phyloP scores from a whole-genome alignment of 2,329 filamentous ascomycete species.

The Fusarium tricinctum region DNA sequence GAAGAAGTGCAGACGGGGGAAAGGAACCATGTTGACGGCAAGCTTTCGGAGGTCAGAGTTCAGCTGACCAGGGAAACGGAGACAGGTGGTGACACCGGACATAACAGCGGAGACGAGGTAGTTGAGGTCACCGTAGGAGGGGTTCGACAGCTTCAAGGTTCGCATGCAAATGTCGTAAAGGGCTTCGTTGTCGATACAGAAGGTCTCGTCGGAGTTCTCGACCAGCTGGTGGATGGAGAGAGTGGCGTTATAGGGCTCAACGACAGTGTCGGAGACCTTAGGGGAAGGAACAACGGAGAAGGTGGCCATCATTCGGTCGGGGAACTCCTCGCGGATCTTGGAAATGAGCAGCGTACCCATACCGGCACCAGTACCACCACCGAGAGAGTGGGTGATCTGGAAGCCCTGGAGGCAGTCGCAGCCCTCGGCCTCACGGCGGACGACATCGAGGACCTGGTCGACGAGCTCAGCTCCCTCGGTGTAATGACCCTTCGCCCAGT shows the following conservation, averaged over 20 bases:
- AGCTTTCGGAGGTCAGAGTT: constrained; percentile 99
- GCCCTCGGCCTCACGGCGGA: constrained; percentile 97
- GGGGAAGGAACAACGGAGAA: constrained; percentile 99
- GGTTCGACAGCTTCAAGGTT: constrained; percentile 98
- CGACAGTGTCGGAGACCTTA: constrained; percentile 99
- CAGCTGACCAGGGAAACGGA: constrained; percentile 99
- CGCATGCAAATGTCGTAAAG: constrained; percentile 99
- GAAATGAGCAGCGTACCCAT: constrained; percentile 99
- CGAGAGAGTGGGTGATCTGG: constrained; percentile 99
- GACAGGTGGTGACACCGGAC: constrained; percentile 98
- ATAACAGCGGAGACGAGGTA: constrained; percentile 99
- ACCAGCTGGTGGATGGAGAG: constrained; percentile 99
- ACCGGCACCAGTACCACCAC: constrained; percentile 99
- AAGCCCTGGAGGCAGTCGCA: constrained; percentile 99
- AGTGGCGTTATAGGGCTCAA: constrained; percentile 99
- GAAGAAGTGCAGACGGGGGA: constrained; percentile 99
- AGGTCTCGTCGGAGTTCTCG: constrained; percentile 99
- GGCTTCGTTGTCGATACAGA: constrained; percentile 99
- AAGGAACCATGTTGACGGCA: constrained; percentile 99
- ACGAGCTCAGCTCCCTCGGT: constrained; percentile 99
- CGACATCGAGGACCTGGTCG: constrained; percentile 97
- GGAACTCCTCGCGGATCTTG: constrained; percentile 99
- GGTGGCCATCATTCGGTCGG: constrained; percentile 99
- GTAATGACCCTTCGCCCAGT: constrained; percentile 99
- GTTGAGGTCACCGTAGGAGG: constrained; percentile 99